Evolutionary conservation across 352 stramenopile genomes (phyloP), one percentile per base, ranked within the genome.

Genomic region (Phytophthora syringae): DNA sequence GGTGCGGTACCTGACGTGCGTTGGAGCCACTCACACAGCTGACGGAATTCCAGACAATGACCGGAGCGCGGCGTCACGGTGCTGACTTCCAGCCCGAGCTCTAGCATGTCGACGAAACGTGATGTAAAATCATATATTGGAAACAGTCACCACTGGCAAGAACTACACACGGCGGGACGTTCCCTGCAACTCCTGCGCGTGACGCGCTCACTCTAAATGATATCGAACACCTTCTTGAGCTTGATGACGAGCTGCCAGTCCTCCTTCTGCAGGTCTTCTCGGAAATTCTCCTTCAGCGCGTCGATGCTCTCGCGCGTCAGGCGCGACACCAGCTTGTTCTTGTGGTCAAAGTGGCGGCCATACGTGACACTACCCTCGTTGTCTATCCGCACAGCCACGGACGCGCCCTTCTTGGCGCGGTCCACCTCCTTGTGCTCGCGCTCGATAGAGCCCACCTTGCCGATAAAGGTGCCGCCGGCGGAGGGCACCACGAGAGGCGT

Each of bases 151-250:
- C 44, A 22, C 44, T 62, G 47, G 43, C 49, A 42, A 54, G 30
- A 60, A 68, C 24, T 24, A 24, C 36, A 20, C 36, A 3, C 36
- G 36, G 36, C 36, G 20, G 20, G 36, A 64, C 57, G 24, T 49
- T 51, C 54, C 42, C 40, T 44, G 25, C 28, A 24, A 18, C 49
- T 52, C 43, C 40, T 59, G 32, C 51, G 25, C 40, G 55, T 59
- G 28, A 58, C 39, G 28, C 50, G 18, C 39, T 39, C 61, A 40
- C 58, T 84, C 86, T 97, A 99, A 80, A 98, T 97, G 77, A 99
- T 98, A 72, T 97, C 90, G 71, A 99, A 99, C 47, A 99, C 92
- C 84, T 98, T 99, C 81, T 99, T 99, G 62, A 99, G 93, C 80
- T 99, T 98, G 55, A 99, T 97, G 49, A 99, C 96, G 36, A 99